Evolutionary conservation across 768 basidiomycete genomes (phyloP).

Genomic region (Tylopilus subfusipes): DNA sequence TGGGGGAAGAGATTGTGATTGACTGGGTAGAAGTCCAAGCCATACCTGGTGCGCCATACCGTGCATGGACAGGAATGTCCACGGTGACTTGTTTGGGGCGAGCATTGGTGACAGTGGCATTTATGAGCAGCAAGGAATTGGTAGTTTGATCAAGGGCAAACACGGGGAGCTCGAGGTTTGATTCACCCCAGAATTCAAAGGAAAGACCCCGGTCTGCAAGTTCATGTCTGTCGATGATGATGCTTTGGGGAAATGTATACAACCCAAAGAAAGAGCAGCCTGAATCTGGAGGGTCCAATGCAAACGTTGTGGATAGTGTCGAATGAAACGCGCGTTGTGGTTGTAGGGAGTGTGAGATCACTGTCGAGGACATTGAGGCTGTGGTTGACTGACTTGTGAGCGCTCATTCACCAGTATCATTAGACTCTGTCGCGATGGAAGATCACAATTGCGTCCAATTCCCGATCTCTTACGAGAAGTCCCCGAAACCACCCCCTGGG

Average conservation of each 20-base stretch:
- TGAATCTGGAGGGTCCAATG: constrained; percentile 6
- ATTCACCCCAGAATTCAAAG: constrained; percentile 36
- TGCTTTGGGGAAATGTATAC: constrained; percentile 35
- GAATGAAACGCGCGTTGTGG: constrained; percentile 30
- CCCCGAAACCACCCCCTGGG: constrained; percentile 11
- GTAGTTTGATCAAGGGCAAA: constrained; percentile 30
- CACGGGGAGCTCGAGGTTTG: constrained; percentile 44
- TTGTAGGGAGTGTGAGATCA: constrained; percentile 18
- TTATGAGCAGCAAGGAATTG: constrained; percentile 33
- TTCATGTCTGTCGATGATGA: constrained; percentile 47
- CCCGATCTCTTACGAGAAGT: constrained; percentile 7
- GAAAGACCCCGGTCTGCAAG: constrained; percentile 32
- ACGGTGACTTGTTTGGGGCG: constrained; percentile 15
- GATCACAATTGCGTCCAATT: constrained; percentile 14
- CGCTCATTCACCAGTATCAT: background rate
- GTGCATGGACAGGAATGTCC: constrained; percentile 43
- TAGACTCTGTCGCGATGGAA: constrained; percentile 5
- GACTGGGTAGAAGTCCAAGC: constrained; percentile 12
- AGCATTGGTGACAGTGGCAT: constrained; percentile 15
- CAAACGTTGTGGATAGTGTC: constrained; percentile 25
- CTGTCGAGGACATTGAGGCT: constrained; percentile 14
- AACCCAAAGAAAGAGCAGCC: constrained; percentile 33
- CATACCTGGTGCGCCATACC: constrained; percentile 35
- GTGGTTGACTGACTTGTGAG: background rate
- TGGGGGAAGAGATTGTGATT: constrained; percentile 26